Base-by-base conservation (phyloP, 2,329 filamentous ascomycete species). In the Ilyonectria destructans region DNA sequence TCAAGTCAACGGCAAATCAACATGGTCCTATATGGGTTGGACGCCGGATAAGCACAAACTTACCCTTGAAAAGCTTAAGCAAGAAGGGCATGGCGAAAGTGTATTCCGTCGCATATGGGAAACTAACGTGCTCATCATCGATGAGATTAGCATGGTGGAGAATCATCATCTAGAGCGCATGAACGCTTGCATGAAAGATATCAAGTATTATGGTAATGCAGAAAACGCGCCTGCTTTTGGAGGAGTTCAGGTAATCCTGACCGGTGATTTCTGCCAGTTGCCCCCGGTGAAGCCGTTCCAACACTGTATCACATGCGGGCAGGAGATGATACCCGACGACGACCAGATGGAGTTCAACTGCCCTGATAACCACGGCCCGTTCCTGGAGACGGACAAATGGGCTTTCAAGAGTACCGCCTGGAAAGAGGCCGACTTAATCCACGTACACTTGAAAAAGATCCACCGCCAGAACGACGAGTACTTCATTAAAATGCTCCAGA, bases 71-170 rank as follows among this genome's bases (percentile, higher is more conserved):
- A 10, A 54, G 0, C 49, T 71, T 1, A 55, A 4, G 0, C 0
- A 31, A 57, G 2, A 3, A 23, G n/a, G n/a, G n/a, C n/a, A n/a
- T n/a, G n/a, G n/a, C n/a, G n/a, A n/a, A n/a, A n/a, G n/a, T n/a
- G n/a, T n/a, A n/a, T n/a, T n/a, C n/a, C n/a, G n/a, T n/a, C n/a
- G n/a, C n/a, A n/a, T n/a, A n/a, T n/a, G n/a, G n/a, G n/a, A n/a
- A 0, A 88, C 86, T 0, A 82, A 91, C 56, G 85, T 90, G 1
- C 81, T 92, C 1, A 83, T 92, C 26, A 88, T 92, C 17, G 90
- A 92, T 71, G 90, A 92, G 77, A 88, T 92, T 65, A 89, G 86
- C 68, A 92, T 92, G 90, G 82, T 91, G 0, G 87, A 90, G 57
- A 88, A 85, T 85, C 65, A 72, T 35, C 67, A 77, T 26, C 26